A percentile compares a stretch with the other conserved stretches of the same genome.
Conservation (phyloP, 805 yeast genomes). For the Candida ovalis region DNA sequence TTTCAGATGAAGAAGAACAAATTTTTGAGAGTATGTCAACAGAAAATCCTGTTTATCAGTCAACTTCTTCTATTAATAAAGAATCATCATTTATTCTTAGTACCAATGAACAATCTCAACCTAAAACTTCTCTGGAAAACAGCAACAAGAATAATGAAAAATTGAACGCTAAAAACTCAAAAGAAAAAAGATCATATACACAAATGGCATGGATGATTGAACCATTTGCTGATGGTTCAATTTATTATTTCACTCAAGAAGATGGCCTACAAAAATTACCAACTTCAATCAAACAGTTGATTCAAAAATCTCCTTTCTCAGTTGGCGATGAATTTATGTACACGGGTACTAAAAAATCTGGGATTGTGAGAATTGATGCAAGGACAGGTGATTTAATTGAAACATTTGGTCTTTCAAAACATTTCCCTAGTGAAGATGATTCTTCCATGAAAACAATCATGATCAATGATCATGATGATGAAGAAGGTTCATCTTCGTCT, state of each 20-base stretch:
- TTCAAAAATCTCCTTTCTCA: conserved; percentile 82
- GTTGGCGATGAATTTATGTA: conserved; percentile 78
- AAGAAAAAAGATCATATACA: conserved; percentile 2
- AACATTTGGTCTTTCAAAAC: conserved; percentile 45
- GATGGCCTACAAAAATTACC: conserved; percentile 80
- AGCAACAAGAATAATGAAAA: not conserved
- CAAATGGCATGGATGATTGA: conserved; percentile 80
- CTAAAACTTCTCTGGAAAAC: not conserved
- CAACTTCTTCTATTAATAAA: conserved; percentile 1
- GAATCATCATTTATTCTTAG: conserved; percentile 1
- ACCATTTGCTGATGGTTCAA: conserved; percentile 79
- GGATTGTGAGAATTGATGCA: conserved; percentile 70
- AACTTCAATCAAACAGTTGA: conserved; percentile 70
- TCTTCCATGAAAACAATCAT: too few species aligned
- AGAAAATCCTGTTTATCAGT: conserved; percentile 11
- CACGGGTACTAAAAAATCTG: conserved; percentile 78
- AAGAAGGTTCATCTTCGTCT: conserved; percentile 1
- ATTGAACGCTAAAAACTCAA: not conserved
- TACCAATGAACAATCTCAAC: conserved; percentile 1
- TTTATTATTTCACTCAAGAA: conserved; percentile 74
- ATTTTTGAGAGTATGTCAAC: conserved; percentile 1
- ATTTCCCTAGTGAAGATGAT: not conserved
- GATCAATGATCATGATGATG: conserved; percentile 8
- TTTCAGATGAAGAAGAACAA: conserved; percentile 23
- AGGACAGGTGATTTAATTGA: conserved; percentile 69